These are phyloP conservation scores for Agrocybe chaxingu DNA, from an alignment of 768 basidiomycete species.

Conservation along the genomic window DNA sequence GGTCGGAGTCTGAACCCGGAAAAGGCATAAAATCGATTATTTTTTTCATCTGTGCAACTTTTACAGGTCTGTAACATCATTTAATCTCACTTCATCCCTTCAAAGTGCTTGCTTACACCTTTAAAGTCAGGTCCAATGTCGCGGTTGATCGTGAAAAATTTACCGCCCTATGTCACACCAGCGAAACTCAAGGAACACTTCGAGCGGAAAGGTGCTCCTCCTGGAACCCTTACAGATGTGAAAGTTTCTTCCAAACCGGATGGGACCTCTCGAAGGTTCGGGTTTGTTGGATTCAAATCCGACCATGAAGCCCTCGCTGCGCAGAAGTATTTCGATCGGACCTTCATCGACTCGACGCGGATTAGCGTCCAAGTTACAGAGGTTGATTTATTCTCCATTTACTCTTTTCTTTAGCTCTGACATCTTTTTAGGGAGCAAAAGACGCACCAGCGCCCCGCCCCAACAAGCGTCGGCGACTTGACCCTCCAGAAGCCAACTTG, in stretches of 20 bases:
- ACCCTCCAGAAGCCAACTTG: constrained; percentile 18
- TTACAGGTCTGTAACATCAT: constrained; percentile 19
- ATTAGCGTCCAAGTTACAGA: constrained; percentile 76
- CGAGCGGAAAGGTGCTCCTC: constrained; percentile 53
- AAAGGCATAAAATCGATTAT: constrained; percentile 5
- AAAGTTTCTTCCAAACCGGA: constrained; percentile 75
- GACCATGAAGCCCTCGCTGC: constrained; percentile 71
- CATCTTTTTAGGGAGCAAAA: constrained; percentile 53
- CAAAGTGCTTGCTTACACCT: background rate
- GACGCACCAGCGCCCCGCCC: constrained; percentile 67
- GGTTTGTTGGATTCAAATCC: constrained; percentile 88
- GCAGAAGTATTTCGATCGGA: constrained; percentile 80
- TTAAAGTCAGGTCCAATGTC: constrained; percentile 50
- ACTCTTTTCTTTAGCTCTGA: background rate
- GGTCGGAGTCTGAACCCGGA: constrained; percentile 19
- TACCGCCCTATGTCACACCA: constrained; percentile 68
- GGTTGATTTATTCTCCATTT: constrained; percentile 41
- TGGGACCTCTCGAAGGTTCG: constrained; percentile 84
- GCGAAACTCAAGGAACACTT: constrained; percentile 67
- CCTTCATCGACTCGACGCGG: constrained; percentile 77
- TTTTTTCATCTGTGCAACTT: constrained; percentile 19
- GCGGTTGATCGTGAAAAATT: constrained; percentile 78
- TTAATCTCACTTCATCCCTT: constrained; percentile 6
- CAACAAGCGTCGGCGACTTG: constrained; percentile 63
- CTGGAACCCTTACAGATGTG: constrained; percentile 79